phyloP scores from a whole-genome alignment of 306 rosid genomes.

The Biancaea sappan region DNA sequence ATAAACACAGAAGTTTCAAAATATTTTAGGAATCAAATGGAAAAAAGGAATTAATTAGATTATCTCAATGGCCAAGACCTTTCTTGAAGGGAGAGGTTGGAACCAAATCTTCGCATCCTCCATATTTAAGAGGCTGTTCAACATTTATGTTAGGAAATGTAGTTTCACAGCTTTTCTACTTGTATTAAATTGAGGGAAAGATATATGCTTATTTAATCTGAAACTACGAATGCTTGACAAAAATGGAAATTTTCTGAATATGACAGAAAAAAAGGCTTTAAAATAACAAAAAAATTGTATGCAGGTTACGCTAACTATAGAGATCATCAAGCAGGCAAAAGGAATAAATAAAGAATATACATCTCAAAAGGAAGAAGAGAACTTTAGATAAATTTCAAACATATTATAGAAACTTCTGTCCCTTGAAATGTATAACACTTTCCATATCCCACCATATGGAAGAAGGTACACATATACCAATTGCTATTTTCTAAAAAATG shows the following conservation, averaged over 20 bases:
- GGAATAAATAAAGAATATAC: not conserved
- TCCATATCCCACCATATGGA: not conserved
- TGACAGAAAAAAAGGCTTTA: not conserved
- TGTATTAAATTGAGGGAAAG: not conserved
- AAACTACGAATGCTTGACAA: not conserved
- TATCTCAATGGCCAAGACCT: not conserved
- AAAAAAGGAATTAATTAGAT: not conserved
- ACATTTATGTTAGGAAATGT: not conserved
- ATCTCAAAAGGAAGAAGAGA: not conserved
- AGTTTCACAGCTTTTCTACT: not conserved
- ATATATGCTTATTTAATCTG: slow-evolving; percentile 4
- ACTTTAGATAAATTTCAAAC: not conserved
- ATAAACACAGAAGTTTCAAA: not conserved
- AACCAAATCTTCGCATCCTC: not conserved
- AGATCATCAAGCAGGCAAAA: not conserved
- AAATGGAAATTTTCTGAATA: not conserved
- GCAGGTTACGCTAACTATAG: not conserved
- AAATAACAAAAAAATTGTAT: not conserved
- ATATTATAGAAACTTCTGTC: not conserved
- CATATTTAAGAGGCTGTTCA: not conserved
- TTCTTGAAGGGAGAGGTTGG: not conserved
- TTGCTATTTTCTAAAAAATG: not conserved
- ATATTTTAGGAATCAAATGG: not conserved
- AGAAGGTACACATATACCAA: not conserved
- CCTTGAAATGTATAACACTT: not conserved